Evolutionary conservation across 2,329 filamentous ascomycete species (phyloP), one percentile per base, ranked within the genome.

Genomic region (Dactylellina drechsleri): DNA sequence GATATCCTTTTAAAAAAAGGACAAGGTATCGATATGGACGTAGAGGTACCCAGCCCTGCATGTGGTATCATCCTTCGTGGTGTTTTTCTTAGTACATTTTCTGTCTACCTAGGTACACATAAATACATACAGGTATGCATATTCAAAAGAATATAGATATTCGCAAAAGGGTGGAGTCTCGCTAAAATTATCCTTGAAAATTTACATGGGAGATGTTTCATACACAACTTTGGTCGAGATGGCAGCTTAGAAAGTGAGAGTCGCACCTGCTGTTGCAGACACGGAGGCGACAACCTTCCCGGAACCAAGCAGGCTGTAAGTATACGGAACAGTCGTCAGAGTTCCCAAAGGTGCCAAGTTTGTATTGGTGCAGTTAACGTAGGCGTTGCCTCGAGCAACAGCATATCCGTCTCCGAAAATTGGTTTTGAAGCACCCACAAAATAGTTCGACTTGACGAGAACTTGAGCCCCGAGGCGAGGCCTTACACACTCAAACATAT

Each of bases 391-490:
- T 6, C 77, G 81, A 26, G 82, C 79, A 23, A 84, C 80, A 4
- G 84, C 84, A 61, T 83, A 85, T 0, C 84, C 85, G 10, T 80
- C 81, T 64, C 84, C 81, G 62, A 83, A 82, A 49, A 83, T 79
- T 15, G 84, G 81, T 76, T 83, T 83, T 12, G 80, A 81, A 12
- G 82, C 82, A 49, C 81, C 83, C 43, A 82, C 82, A 78, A 87
- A 87, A 77, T 82, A 81, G 68, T 85, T 85, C 53, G 85, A 87
- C 82, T 89, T 84, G 28, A 88, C 83, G 28, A 88, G 84, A 15
- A 88, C 82, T 80, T 88, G 83, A 12, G 87, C 86, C 8, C 84
- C 84, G 77, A 85, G 82, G 58, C 86, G 85, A 52, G 86, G 85
- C 82, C 88, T 88, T 82, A 89, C 84, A 56, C 84, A 86, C 50